Evolutionary conservation across 208 protist species (phyloP), one percentile per base, ranked within the genome.

Genomic region (Phytomonas serpens): DNA sequence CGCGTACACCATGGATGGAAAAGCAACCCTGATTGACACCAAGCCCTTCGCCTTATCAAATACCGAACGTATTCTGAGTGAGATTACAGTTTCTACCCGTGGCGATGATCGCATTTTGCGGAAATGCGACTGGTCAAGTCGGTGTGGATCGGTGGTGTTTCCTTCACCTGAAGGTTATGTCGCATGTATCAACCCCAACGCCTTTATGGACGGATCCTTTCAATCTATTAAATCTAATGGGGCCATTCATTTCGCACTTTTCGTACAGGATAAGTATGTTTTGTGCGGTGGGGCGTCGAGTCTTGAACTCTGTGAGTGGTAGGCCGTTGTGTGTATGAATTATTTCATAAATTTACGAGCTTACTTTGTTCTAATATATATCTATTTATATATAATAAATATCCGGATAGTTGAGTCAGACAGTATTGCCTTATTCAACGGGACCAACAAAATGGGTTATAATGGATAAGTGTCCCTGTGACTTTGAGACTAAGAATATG

Each of bases 21-120:
- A 66, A 6, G 77, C 79, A 30, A 52, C 72, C 29, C 32, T 88
- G 29, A 71, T 89, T 61, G 86, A 95, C 72, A 79, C 78, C 33
- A 75, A 88, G 70, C 90, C 90, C 11, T 95, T 93, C 77, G 87
- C 88, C 3, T 67, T 87, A n/a, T 84, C 51, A 23, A 69, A 68
- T 1, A 77, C 40, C 29, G 85, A 92, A 38, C 84, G 90, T 30
- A 61, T 89, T 9, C 67, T 88, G 36, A 75, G 75, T 3, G 33
- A 73, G 3, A 71, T 76, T 7, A 51, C 77, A 14, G 65, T 95
- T 27, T 47, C 40, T 47, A 47, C 7, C 14, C 16, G 13, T 47
- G 16, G 40, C 16, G 69, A 69, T 9, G 66, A 81, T 16, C 80
- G 77, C 67, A 80, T 80, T 11, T 77, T 90, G 67, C 73, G 83